phyloP scores from a whole-genome alignment of 1,284 basidiomycete species.

The Termitomyces sp. region DNA sequence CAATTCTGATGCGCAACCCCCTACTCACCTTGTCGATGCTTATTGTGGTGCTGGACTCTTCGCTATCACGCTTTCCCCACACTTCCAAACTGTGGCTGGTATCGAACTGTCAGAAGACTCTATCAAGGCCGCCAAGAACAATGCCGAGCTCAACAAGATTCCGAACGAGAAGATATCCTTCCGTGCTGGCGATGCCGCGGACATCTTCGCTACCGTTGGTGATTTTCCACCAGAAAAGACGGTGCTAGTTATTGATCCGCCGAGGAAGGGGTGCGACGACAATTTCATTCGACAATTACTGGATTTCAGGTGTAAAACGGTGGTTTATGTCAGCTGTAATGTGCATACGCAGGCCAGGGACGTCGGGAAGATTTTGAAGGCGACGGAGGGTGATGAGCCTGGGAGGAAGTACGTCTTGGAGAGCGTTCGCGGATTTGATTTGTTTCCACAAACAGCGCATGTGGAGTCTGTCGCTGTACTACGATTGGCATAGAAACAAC shows the following conservation, averaged over 20 bases:
- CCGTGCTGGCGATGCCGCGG: constrained; percentile 63
- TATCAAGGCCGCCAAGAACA: constrained; percentile 76
- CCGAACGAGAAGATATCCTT: constrained; percentile 49
- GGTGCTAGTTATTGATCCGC: constrained; percentile 81
- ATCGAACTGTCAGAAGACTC: constrained; percentile 82
- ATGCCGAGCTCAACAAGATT: constrained; percentile 73
- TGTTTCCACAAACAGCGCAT: constrained; percentile 93
- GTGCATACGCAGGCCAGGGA: constrained; percentile 86
- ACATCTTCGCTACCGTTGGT: constrained; percentile 62
- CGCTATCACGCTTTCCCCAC: constrained; percentile 78
- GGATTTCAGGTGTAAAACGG: constrained; percentile 60
- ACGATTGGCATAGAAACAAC: constrained; percentile 24
- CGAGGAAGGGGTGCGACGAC: constrained; percentile 86
- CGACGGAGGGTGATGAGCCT: constrained; percentile 36
- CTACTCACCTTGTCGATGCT: constrained; percentile 86
- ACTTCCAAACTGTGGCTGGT: constrained; percentile 80
- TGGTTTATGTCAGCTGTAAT: constrained; percentile 94
- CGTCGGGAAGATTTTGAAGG: constrained; percentile 64
- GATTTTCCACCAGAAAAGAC: constrained; percentile 67
- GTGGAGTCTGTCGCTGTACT: constrained; percentile 80
- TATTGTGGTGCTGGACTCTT: constrained; percentile 94
- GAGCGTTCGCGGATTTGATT: constrained; percentile 81
- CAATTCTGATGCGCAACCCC: constrained; percentile 23
- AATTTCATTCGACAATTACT: constrained; percentile 79
- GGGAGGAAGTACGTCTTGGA: constrained; percentile 64